Evolutionary conservation across 768 basidiomycete species (phyloP), one percentile per base, ranked within the genome.

Genomic region (Coprinopsis marcescibilis): DNA sequence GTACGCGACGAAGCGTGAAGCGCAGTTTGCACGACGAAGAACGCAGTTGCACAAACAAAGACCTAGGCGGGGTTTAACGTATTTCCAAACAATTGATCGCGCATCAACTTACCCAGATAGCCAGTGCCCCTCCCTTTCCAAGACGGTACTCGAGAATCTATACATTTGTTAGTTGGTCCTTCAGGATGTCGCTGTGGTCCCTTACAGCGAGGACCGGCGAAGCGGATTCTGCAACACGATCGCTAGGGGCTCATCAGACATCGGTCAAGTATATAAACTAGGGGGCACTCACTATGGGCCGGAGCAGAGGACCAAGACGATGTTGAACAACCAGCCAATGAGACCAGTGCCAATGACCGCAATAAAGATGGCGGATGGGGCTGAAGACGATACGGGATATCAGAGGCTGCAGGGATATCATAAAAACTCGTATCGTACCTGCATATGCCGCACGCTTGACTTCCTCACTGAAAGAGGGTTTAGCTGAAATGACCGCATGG

Each of bases 321-420:
- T 86, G 64, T 93, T 95, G 50, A 92, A 73, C 7, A 93, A 57
- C 89, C 89, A 92, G 26, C 89, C 89, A 51, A 89, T 73, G 36
- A 85, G 65, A 45, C 84, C 84, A 3, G 85, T 87, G 3, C 85
- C 85, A 47, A 88, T 68, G 23, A 88, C 86, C 37, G 81, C 78
- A 48, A 80, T 75, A 59, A 83, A 80, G 54, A 81, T 80, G 6
- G 81, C 78, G 33, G 76, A 71, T 15, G 77, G 78, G 7, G 77
- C 77, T 69, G 30, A 17, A 19, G 27, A 5, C 5, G 21, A 42
- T 21, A 27, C 8, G 36, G 11, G 49, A 30, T 40, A 3, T 59
- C 57, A 51, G 25, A n/a, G 23, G 14, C 17, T 50, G 34, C 47
- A 45, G 3, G 37, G 39, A 4, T 11, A 20, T 27, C 13, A 34